Base-by-base conservation (phyloP, 2,329 filamentous ascomycete species). In the Fusarium sororula region DNA sequence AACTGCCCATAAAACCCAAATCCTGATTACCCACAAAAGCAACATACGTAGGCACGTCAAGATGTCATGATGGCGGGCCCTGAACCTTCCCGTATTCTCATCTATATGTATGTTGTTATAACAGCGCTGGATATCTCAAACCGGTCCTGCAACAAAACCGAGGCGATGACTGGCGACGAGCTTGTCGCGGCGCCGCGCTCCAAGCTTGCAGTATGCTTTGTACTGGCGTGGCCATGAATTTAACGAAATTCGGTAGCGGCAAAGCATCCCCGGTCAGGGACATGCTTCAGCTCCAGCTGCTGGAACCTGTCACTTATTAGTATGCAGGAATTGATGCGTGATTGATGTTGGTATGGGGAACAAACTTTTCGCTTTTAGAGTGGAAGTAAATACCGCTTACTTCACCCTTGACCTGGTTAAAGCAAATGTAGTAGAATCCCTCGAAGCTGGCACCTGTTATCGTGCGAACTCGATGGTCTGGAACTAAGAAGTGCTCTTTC, bases 391-490 rank as follows among this genome's bases (percentile, higher is more conserved):
- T 98, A 24, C 96, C 96, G 79, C 91, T 95, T 45, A 99, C 93
- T 73, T 89, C 92, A 13, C 96, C 96, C 73, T 92, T 90, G 55
- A 94, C 86, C 83, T 98, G 96, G 82, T 98, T 98, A 85, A 98
- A 98, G 85, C 95, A 98, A 75, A 99, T 98, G 80, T 99, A 99
- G 82, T 98, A 99, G 81, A 99, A 99, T 0, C 96, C 96, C 80
- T 99, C 96, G 69, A 98, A 99, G 80, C 96, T 98, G 13, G 96
- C 96, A 24, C 96, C 96, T 39, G 91, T 93, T 70, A 99, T 98
- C 17, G 94, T 97, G 70, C 92, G 90, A 26, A 98, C 95, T 22
- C 94, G 90, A 81, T 99, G 96, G 79, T 99, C 95, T 4, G 96
- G 96, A 2, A 99, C 96, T 2, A 99, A 86, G 79, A 99, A 99